Base-by-base conservation (phyloP, 1,284 basidiomycete genomes). In the Boletus semigastroideus region DNA sequence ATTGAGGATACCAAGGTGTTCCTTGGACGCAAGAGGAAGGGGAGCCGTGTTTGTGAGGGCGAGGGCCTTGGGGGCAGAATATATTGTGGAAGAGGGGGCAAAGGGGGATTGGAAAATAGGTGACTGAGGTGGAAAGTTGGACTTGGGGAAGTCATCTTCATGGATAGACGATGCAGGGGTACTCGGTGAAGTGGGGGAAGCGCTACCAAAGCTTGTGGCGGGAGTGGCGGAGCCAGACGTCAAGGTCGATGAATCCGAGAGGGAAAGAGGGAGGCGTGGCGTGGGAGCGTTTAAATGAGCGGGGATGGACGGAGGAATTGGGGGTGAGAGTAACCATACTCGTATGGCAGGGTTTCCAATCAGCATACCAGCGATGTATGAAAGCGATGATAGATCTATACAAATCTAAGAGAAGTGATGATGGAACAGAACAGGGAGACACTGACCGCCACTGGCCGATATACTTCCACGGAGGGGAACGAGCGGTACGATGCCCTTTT, bases 401-500 rank as follows among this genome's bases (percentile, higher is more conserved):
- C 0, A 16, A 4, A 31, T 17, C 16, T 3, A 14, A 22, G 39
- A 46, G 49, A 27, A 54, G 50, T 7, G 28, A 33, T 1, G 33
- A 49, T 36, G 51, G 25, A 16, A 37, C 46, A 10, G 19, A 30
- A 31, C 41, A 4, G n/a, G 28, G 4, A 28, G 42, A 31, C 12
- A 53, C 72, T 48, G 58, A 86, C 86, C 84, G 75, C 92, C 92
- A 45, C 85, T 89, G 8, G 92, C 86, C 27, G 87, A 91, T 61
- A 94, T 89, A 54, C 82, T 88, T 30, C 90, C 89, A 10, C 92
- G 82, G 6, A 94, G 74, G n/a, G 92, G 92, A 3, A 94, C 88
- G 28, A 93, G 72, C 0, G 92, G 91, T 0, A 85, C 90, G 60
- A 94, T 80, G 59, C 90, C 83, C 56, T 83, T 82, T 42, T 76